These are phyloP conservation scores for Kodamaea arcana DNA, from an alignment of 1,139 yeast species.

Conservation along the genomic window DNA sequence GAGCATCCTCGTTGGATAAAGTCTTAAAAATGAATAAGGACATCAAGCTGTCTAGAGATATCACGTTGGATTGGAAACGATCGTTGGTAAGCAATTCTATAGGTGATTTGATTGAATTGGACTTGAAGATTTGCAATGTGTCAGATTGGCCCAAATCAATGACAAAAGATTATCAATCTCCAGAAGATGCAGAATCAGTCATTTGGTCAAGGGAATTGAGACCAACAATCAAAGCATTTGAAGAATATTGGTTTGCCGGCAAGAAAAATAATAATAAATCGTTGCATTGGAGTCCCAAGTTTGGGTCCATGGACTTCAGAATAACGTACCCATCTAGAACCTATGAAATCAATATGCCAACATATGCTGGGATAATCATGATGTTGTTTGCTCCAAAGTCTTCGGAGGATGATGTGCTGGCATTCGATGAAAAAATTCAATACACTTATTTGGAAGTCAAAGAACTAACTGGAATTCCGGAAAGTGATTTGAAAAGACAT, in stretches of 20 bases:
- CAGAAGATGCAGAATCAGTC: slow-evolving; percentile 28
- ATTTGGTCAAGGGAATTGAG: slow-evolving; percentile 43
- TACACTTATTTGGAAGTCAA: slow-evolving; percentile 55
- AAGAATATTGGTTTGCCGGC: slow-evolving; percentile 45
- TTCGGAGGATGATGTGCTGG: slow-evolving; percentile 35
- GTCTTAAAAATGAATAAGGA: slow-evolving; percentile 90
- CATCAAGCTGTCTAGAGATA: slow-evolving; percentile 61
- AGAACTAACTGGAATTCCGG: slow-evolving; percentile 69
- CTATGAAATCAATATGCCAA: slow-evolving; percentile 78
- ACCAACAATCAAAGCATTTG: slow-evolving; percentile 35
- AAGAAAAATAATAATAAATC: slow-evolving; percentile 70
- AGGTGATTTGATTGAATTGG: slow-evolving; percentile 25
- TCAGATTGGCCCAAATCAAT: slow-evolving; percentile 48
- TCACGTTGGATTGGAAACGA: slow-evolving; percentile 51
- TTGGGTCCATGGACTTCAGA: slow-evolving; percentile 77
- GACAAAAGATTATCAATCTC: slow-evolving; percentile 55
- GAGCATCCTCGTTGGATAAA: slow-evolving; percentile 73
- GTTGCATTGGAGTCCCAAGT: slow-evolving; percentile 78
- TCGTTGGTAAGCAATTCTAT: slow-evolving; percentile 17
- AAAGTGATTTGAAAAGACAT: slow-evolving; percentile 67
- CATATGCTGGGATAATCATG: slow-evolving; percentile 75
- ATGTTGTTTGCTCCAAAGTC: slow-evolving; percentile 62
- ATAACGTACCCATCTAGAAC: slow-evolving; percentile 62
- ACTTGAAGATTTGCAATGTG: slow-evolving; percentile 52
- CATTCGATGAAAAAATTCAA: slow-evolving; percentile 38